These are phyloP conservation scores for Dendrobium catenatum DNA, from an alignment of 106 monocot genomes.

Conservation along the genomic window DNA sequence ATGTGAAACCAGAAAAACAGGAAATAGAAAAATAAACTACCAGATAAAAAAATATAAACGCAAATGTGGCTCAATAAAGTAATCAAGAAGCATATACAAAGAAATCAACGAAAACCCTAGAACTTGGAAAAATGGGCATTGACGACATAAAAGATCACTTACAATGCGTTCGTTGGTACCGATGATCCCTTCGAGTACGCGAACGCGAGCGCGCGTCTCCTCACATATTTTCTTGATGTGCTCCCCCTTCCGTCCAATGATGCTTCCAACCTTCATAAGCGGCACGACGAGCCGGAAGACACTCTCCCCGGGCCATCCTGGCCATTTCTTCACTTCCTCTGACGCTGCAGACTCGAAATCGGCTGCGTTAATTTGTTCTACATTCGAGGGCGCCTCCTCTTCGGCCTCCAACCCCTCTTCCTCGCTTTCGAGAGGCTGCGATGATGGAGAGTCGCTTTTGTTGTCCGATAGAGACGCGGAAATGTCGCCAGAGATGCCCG, in stretches of 20 bases:
- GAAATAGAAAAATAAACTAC: background rate
- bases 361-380: background rate
- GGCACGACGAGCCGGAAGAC: constrained; percentile 74
- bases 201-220: constrained; percentile 69
- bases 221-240: constrained; percentile 80
- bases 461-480: background rate
- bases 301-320: constrained; percentile 83
- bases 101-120: background rate
- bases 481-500: constrained; percentile 2
- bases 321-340: constrained; percentile 56
- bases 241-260: constrained; percentile 85
- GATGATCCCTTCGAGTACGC: constrained; percentile 60
- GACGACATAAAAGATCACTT: constrained; percentile 11
- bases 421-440: background rate
- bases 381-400: background rate
- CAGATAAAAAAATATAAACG: background rate
- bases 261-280: constrained; percentile 67
- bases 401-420: background rate
- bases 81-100: background rate
- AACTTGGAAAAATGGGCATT: background rate
- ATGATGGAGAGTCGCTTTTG: background rate
- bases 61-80: background rate
- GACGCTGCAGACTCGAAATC: background rate
- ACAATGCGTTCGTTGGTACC: constrained; percentile 77
- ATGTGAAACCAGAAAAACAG: background rate